Conservation (phyloP, 352 stramenopile species). For the Phytophthora agathidicida region DNA sequence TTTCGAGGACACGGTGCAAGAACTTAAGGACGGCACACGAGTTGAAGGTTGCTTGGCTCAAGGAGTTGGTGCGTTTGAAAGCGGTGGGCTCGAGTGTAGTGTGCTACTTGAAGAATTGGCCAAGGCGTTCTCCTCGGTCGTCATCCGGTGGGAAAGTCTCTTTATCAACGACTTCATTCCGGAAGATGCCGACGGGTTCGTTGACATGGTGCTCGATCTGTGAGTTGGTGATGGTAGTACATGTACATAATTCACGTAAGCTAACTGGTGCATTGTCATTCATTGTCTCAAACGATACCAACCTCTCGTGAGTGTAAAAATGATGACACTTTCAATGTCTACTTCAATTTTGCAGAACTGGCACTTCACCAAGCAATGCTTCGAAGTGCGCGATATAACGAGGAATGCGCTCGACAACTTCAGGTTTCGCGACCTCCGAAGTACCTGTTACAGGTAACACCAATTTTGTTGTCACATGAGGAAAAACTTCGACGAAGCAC, state of each 20-base stretch:
- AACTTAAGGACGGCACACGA: constrained; percentile 39
- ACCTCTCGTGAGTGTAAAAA: too few relatives aligned
- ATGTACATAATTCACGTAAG: constrained; percentile 28
- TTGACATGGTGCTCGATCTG: constrained; percentile 51
- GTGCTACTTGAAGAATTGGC: constrained; percentile 62
- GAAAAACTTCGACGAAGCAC: too few relatives aligned
- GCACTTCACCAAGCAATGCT: too few relatives aligned
- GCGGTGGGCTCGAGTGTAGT: constrained; percentile 47
- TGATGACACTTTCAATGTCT: too few relatives aligned
- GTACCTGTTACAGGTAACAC: too few relatives aligned
- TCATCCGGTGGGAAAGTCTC: constrained; percentile 71
- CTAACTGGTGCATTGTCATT: constrained; percentile 11
- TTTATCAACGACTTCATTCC: constrained; percentile 78
- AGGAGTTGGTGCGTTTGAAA: constrained; percentile 59
- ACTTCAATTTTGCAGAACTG: too few relatives aligned
- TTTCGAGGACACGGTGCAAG: constrained; percentile 56
- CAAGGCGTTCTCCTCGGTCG: constrained; percentile 68
- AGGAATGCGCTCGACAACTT: too few relatives aligned
- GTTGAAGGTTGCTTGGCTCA: constrained; percentile 61
- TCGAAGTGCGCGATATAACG: too few relatives aligned
- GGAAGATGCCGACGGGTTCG: constrained; percentile 38
- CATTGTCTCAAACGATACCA: too few relatives aligned
- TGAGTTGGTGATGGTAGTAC: constrained; percentile 7
- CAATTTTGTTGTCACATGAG: too few relatives aligned
- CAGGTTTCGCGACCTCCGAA: too few relatives aligned